phyloP scores from a whole-genome alignment of 768 basidiomycete species.

The Ramaria sp. region DNA sequence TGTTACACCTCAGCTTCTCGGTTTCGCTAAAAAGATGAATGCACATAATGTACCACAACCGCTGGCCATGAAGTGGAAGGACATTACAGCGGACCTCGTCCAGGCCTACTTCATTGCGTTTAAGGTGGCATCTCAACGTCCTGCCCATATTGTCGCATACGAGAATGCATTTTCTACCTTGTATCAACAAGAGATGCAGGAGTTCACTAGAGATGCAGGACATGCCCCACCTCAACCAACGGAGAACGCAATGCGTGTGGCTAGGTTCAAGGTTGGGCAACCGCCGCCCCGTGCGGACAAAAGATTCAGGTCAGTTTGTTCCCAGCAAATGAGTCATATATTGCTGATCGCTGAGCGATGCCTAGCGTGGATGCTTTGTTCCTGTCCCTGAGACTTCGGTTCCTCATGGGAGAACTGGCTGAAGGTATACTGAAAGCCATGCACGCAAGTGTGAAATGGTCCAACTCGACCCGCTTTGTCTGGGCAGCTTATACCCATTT shows the following conservation, averaged over 20 bases:
- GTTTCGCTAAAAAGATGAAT: background rate
- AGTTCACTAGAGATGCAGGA: slow-evolving; percentile 20
- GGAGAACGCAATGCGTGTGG: slow-evolving; percentile 40
- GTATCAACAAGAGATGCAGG: slow-evolving; percentile 35
- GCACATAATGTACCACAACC: slow-evolving; percentile 21
- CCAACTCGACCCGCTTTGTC: slow-evolving; percentile 21
- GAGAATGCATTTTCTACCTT: slow-evolving; percentile 46
- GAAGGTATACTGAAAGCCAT: slow-evolving; percentile 28
- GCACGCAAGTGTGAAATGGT: slow-evolving; percentile 10
- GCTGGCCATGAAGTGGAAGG: slow-evolving; percentile 29
- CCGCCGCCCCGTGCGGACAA: slow-evolving; percentile 43
- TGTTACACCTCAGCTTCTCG: background rate
- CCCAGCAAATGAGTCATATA: background rate
- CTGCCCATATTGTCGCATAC: slow-evolving; percentile 49
- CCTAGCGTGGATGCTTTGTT: slow-evolving; percentile 44
- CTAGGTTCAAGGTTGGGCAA: slow-evolving; percentile 42
- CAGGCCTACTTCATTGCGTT: slow-evolving; percentile 29
- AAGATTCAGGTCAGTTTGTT: slow-evolving; percentile 28
- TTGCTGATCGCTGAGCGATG: background rate
- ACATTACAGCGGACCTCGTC: slow-evolving; percentile 24
- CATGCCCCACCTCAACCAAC: slow-evolving; percentile 28
- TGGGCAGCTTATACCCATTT: slow-evolving; percentile 42
- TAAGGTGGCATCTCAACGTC: slow-evolving; percentile 34
- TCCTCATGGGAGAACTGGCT: slow-evolving; percentile 37
- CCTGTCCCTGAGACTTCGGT: slow-evolving; percentile 40